phyloP scores from a whole-genome alignment of 441 rosid species.

The Arabidopsis hybrid region DNA sequence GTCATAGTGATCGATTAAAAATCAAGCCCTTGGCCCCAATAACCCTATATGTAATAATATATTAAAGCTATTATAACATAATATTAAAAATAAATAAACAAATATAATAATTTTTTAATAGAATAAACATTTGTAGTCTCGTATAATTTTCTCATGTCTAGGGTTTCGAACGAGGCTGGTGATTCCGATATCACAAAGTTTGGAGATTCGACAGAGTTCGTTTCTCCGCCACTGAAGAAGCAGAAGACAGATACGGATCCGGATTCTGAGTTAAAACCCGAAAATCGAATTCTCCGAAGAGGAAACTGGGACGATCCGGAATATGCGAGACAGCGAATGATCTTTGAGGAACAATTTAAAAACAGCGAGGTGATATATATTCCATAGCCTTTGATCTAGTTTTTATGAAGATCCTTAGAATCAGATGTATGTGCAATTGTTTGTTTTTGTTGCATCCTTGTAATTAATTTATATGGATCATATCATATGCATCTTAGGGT shows the following conservation, averaged over 20 bases:
- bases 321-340: not conserved
- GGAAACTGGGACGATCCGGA: not conserved
- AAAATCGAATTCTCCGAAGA: not conserved
- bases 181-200: not conserved
- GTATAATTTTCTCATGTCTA: not conserved
- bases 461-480: too few species aligned
- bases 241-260: not conserved
- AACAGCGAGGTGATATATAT: not conserved
- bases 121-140: too few species aligned
- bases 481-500: not conserved
- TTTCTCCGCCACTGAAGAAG: slow-evolving; percentile 3
- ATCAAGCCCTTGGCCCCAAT: too few species aligned
- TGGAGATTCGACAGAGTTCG: not conserved
- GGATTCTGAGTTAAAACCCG: not conserved
- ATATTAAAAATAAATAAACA: too few species aligned
- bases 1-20: too few species aligned
- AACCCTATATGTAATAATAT: too few species aligned
- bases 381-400: not conserved
- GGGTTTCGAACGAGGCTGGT: not conserved
- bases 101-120: too few species aligned
- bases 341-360: not conserved
- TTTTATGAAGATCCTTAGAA: not conserved
- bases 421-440: not conserved
- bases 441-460: too few species aligned
- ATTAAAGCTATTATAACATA: too few species aligned